phyloP scores from a whole-genome alignment of 2,329 filamentous ascomycete species.

The Trichoderma sp. region DNA sequence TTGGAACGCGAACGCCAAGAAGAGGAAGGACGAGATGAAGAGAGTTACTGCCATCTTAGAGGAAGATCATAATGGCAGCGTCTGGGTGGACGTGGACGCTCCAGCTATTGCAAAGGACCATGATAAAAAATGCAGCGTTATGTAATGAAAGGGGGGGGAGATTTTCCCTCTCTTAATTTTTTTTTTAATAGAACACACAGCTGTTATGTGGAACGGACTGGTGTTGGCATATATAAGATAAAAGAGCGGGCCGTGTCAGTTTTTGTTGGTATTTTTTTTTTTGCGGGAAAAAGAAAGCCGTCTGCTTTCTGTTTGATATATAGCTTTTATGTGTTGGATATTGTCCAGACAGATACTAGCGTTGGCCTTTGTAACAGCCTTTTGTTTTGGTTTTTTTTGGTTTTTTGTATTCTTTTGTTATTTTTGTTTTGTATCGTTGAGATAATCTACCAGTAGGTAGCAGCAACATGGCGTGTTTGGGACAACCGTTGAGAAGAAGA shows the following conservation, averaged over 20 bases:
- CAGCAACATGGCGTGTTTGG: constrained; percentile 13
- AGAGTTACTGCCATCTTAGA: constrained; percentile 4
- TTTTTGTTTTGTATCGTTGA: neutral
- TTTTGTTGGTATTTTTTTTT: neutral
- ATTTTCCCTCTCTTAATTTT: neutral
- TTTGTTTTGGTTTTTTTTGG: neutral
- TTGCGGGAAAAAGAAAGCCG: neutral
- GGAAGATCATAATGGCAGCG: constrained; percentile 47
- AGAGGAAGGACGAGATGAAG: constrained; percentile 44
- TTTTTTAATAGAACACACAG: neutral
- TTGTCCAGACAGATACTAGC: neutral
- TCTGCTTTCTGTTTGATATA: neutral
- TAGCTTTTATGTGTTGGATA: constrained; percentile 3
- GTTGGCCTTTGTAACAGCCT: neutral
- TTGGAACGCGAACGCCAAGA: constrained; percentile 51
- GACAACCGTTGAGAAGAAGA: neutral
- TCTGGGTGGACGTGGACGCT: constrained; percentile 63
- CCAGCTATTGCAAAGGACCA: constrained; percentile 40
- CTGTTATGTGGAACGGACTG: neutral
- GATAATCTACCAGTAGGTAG: neutral
- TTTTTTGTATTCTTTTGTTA: neutral
- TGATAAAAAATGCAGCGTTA: constrained; percentile 56
- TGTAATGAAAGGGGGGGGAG: constrained; percentile 45
- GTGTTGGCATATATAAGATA: constrained; percentile 1
- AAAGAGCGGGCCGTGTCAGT: neutral